Conservation (phyloP, 106 monocot species). For the Dendrobium chrysotoxum region DNA sequence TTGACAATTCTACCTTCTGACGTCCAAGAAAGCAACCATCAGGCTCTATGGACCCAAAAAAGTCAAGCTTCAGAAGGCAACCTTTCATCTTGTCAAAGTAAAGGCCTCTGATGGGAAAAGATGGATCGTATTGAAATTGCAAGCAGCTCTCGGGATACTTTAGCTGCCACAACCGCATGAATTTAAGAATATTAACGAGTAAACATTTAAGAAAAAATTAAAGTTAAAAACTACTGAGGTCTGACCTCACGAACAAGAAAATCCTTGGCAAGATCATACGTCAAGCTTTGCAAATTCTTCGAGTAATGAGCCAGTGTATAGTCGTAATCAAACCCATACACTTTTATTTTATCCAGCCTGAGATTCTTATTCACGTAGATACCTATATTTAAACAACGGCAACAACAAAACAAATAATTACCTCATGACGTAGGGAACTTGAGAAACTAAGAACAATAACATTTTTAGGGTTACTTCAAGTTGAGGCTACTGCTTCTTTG, state of each 20-base stretch:
- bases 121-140: conserved; percentile 72
- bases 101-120: conserved; percentile 88
- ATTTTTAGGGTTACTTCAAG: neutral
- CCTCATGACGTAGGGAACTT: neutral
- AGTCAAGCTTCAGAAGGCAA: conserved; percentile 92
- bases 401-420: neutral
- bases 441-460: neutral
- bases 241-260: conserved; percentile 86
- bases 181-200: neutral
- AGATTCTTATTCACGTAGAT: conserved; percentile 93
- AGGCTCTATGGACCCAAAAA: conserved; percentile 93
- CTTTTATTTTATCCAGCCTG: conserved; percentile 72
- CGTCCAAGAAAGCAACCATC: conserved; percentile 95
- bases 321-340: conserved; percentile 98
- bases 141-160: conserved; percentile 86
- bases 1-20: conserved; percentile 41
- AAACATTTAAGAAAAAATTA: neutral
- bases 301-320: conserved; percentile 97
- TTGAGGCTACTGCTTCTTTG: neutral
- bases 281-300: conserved; percentile 56
- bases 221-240: neutral
- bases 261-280: conserved; percentile 80
- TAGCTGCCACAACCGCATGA: conserved; percentile 36
- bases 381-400: conserved; percentile 29
- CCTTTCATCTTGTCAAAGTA: conserved; percentile 84